phyloP scores from a whole-genome alignment of 805 yeast genomes.

The Starmerella ratchasimensis region DNA sequence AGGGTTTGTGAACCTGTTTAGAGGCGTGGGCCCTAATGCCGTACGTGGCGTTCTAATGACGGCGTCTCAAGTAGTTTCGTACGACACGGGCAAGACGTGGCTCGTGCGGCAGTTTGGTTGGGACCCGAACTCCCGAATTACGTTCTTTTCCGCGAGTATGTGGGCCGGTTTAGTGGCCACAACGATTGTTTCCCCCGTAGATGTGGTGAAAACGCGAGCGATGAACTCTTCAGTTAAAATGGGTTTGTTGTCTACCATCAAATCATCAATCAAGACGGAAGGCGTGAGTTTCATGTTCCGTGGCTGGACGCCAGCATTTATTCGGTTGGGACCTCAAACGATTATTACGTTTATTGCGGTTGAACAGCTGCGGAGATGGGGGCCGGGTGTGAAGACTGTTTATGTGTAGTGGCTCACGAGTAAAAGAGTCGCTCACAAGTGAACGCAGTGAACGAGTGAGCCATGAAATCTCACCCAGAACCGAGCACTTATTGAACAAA shows the following conservation, averaged over 20 bases:
- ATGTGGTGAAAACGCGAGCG: constrained; percentile 75
- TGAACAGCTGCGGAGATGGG: constrained; percentile 29
- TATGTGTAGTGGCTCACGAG: not conserved
- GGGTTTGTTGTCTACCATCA: constrained; percentile 39
- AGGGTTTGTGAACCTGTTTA: constrained; percentile 42
- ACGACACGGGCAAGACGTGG: constrained; percentile 55
- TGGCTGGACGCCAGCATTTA: constrained; percentile 83
- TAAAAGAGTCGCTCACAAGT: too few species aligned
- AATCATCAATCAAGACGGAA: constrained; percentile 46
- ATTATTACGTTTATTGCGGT: constrained; percentile 30
- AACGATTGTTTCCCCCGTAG: constrained; percentile 85
- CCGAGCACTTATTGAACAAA: too few species aligned
- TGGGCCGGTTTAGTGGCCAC: constrained; percentile 82
- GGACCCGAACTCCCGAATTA: constrained; percentile 47
- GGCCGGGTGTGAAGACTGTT: constrained; percentile 8
- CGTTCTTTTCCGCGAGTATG: constrained; percentile 68
- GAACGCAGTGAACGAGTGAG: too few species aligned
- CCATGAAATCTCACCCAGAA: too few species aligned
- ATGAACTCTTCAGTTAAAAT: constrained; percentile 42
- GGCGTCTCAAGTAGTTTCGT: constrained; percentile 79
- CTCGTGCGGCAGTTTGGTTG: constrained; percentile 38
- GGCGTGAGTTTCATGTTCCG: constrained; percentile 73
- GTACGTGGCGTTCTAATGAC: constrained; percentile 79
- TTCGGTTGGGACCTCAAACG: constrained; percentile 64
- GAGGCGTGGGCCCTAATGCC: constrained; percentile 68